These are phyloP conservation scores for Podaxis sp. DNA, from an alignment of 768 basidiomycete genomes.

Conservation along the genomic window DNA sequence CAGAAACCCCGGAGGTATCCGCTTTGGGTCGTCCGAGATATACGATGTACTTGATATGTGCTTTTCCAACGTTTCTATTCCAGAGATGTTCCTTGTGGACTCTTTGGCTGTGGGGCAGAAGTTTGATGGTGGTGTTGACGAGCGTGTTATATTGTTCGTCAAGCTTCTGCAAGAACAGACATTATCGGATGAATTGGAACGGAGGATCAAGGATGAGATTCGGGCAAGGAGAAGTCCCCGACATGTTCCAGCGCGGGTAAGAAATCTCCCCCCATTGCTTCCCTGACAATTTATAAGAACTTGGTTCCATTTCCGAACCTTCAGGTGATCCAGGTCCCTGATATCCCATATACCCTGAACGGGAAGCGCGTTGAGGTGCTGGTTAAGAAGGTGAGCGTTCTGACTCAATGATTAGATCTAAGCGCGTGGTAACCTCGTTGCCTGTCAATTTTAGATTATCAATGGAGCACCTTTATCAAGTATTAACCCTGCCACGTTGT, in stretches of 20 bases:
- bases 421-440: constrained; percentile 18
- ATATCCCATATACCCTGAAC: constrained; percentile 79
- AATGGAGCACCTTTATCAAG: constrained; percentile 69
- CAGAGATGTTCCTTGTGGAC: constrained; percentile 47
- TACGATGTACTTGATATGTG: constrained; percentile 73
- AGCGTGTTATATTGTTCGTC: constrained; percentile 75
- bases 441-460: constrained; percentile 51
- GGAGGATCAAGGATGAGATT: constrained; percentile 59
- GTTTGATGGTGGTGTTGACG: constrained; percentile 62
- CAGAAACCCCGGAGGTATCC: constrained; percentile 80
- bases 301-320: constrained; percentile 14
- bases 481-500: constrained; percentile 70
- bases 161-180: constrained; percentile 51
- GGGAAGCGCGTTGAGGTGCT: constrained; percentile 80
- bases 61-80: constrained; percentile 42
- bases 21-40: constrained; percentile 79
- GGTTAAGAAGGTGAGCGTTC: constrained; percentile 60
- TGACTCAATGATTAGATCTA: constrained; percentile 11
- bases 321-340: constrained; percentile 66
- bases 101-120: constrained; percentile 71
- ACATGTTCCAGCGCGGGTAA: constrained; percentile 73
- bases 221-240: constrained; percentile 63
- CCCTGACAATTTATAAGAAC: background rate
- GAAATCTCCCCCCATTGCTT: constrained; percentile 20
- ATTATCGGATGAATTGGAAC: constrained; percentile 51